These are phyloP conservation scores for Russula sp. DNA, from an alignment of 768 basidiomycete species.

Conservation along the genomic window DNA sequence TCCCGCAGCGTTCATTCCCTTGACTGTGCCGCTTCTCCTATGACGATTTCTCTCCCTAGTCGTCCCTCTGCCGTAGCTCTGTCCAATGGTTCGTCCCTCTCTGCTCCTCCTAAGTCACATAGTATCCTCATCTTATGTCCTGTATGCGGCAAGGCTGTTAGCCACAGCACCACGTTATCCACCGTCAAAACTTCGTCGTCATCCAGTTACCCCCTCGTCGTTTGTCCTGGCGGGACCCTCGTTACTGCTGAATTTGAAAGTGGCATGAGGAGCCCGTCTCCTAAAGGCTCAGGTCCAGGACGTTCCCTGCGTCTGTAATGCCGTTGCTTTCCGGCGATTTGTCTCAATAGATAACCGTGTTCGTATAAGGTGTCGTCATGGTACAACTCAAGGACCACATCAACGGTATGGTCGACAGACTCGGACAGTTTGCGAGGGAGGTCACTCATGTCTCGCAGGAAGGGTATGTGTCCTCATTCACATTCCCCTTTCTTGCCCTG, in stretches of 20 bases:
- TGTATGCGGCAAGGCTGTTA: slow-evolving; percentile 19
- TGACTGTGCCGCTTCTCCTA: slow-evolving; percentile 18
- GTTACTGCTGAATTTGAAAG: slow-evolving; percentile 46
- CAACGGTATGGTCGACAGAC: slow-evolving; percentile 47
- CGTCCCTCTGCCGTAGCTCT: slow-evolving; percentile 3
- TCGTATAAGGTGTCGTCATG: slow-evolving; percentile 47
- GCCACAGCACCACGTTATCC: slow-evolving; percentile 10
- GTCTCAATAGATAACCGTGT: slow-evolving; percentile 46
- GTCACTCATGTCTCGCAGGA: slow-evolving; percentile 73
- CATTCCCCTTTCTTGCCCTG: neutral
- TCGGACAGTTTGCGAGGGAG: slow-evolving; percentile 83
- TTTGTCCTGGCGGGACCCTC: slow-evolving; percentile 44
- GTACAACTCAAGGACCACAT: slow-evolving; percentile 45
- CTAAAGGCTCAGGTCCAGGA: slow-evolving; percentile 76
- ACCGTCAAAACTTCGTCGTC: slow-evolving; percentile 6
- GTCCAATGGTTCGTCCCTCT: slow-evolving; percentile 7
- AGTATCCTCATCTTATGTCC: slow-evolving; percentile 17
- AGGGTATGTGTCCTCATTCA: slow-evolving; percentile 34
- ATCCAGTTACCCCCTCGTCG: slow-evolving; percentile 21
- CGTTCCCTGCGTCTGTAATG: slow-evolving; percentile 47
- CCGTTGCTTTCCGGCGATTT: slow-evolving; percentile 44
- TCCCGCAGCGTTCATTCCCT: neutral
- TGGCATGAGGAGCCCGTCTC: slow-evolving; percentile 59
- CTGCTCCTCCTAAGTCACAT: slow-evolving; percentile 21
- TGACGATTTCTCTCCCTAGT: slow-evolving; percentile 22